These are phyloP conservation scores for Umbelopsis isabellina DNA, from an alignment of 192 early-diverging fungal species.

Conservation along the genomic window DNA sequence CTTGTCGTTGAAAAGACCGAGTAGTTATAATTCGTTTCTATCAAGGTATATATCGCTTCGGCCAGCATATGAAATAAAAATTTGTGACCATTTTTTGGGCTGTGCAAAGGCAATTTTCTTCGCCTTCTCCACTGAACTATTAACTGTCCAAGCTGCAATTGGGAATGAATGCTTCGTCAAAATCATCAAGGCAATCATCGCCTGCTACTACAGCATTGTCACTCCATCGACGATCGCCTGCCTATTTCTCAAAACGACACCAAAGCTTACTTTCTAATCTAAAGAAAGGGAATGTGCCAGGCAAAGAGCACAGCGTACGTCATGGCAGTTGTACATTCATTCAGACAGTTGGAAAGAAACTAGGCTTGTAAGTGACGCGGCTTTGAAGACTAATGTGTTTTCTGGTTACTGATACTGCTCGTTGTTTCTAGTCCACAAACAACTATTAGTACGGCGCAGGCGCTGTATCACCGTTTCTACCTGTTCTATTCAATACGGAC, in stretches of 20 bases:
- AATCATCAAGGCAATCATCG: constrained; percentile 22
- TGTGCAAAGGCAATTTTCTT: background rate
- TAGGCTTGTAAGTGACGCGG: constrained; percentile 56
- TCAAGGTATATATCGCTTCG: background rate
- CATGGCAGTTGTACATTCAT: constrained; percentile 53
- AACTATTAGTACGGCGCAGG: constrained; percentile 62
- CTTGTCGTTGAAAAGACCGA: constrained; percentile 12
- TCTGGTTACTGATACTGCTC: background rate
- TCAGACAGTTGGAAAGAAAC: constrained; percentile 50
- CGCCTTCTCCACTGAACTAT: background rate
- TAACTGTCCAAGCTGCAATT: background rate
- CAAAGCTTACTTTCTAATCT: constrained; percentile 7
- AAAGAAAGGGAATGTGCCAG: constrained; percentile 6
- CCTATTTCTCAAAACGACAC: constrained; percentile 25
- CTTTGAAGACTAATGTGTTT: background rate
- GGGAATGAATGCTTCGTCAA: constrained; percentile 21
- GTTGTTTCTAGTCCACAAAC: constrained; percentile 51
- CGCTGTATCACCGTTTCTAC: constrained; percentile 59
- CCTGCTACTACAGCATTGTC: background rate
- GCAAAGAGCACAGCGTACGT: constrained; percentile 30
- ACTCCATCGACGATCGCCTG: constrained; percentile 20
- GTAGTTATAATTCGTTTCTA: background rate
- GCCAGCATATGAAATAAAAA: background rate
- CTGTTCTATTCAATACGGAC: constrained; percentile 55
- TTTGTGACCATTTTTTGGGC: background rate